A percentile compares a stretch with the other conserved stretches of the same genome.
These are phyloP conservation scores for Monocercomonoides exilis DNA, from an alignment of 78 protist genomes.

Conservation along the genomic window DNA sequence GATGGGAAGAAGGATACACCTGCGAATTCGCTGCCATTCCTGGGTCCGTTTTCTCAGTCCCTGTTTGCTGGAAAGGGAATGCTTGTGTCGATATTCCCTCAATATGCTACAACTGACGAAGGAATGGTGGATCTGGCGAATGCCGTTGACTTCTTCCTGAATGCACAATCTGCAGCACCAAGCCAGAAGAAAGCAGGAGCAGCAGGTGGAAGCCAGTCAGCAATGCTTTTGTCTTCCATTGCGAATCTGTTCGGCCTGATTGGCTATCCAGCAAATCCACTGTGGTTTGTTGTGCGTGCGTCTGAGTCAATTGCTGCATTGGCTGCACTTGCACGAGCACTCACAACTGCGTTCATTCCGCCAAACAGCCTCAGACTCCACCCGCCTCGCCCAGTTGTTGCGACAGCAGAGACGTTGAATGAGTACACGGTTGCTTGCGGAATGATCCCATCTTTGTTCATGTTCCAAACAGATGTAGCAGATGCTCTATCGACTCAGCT, in stretches of 20 bases:
- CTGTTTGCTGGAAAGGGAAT: background rate
- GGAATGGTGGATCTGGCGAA: background rate
- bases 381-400: background rate
- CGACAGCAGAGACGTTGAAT: background rate
- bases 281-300: background rate
- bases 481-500: too few relatives aligned
- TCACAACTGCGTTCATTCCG: background rate
- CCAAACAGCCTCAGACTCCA: background rate
- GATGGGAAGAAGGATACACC: background rate
- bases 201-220: background rate
- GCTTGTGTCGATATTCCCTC: background rate
- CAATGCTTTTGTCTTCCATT: background rate
- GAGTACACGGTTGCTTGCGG: background rate
- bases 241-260: background rate
- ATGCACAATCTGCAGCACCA: too few relatives aligned
- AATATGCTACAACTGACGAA: background rate
- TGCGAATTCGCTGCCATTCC: background rate
- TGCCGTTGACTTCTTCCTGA: too few relatives aligned
- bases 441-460: background rate
- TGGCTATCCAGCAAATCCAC: background rate
- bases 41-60: background rate
- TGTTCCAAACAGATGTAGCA: too few relatives aligned
- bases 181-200: background rate
- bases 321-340: background rate
- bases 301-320: background rate